Evolutionary conservation across 179 eudicot species (phyloP).

Genomic region (Sideroxylon spinosum): DNA sequence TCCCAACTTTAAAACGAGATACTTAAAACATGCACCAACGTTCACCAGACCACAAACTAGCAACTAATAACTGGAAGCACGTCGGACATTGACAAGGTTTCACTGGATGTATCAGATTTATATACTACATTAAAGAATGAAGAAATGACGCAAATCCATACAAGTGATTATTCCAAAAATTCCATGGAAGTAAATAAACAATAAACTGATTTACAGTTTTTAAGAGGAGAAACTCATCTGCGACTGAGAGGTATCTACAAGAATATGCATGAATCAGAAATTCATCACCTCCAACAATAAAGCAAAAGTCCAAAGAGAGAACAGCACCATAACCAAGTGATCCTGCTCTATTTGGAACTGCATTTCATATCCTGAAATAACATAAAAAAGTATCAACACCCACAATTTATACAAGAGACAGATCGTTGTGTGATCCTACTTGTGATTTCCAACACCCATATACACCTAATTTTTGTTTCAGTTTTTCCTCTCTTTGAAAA

Average conservation of each 20-base stretch:
- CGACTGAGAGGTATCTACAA: constrained; percentile 66
- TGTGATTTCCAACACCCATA: background rate
- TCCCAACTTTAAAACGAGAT: constrained; percentile 1
- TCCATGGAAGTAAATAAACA: constrained; percentile 25
- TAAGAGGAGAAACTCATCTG: constrained; percentile 96
- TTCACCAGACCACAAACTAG: background rate
- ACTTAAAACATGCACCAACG: background rate
- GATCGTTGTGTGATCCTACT: background rate
- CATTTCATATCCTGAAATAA: constrained; percentile 19
- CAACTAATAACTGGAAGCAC: background rate
- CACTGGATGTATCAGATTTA: constrained; percentile 1
- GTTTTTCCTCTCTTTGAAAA: background rate
- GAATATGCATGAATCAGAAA: constrained; percentile 36
- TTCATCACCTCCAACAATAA: constrained; percentile 25
- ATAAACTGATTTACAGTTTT: constrained; percentile 53
- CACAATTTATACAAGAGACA: background rate
- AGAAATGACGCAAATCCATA: constrained; percentile 32
- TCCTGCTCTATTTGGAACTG: background rate
- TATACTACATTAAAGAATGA: constrained; percentile 21
- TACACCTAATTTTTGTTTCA: background rate
- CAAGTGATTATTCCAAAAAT: constrained; percentile 24
- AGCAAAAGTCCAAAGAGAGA: background rate
- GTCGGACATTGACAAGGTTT: background rate
- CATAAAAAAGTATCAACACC: background rate
- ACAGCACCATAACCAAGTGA: constrained; percentile 2